Evolutionary conservation across 306 rosid genomes (phyloP).

Genomic region (Lotus japonicus): DNA sequence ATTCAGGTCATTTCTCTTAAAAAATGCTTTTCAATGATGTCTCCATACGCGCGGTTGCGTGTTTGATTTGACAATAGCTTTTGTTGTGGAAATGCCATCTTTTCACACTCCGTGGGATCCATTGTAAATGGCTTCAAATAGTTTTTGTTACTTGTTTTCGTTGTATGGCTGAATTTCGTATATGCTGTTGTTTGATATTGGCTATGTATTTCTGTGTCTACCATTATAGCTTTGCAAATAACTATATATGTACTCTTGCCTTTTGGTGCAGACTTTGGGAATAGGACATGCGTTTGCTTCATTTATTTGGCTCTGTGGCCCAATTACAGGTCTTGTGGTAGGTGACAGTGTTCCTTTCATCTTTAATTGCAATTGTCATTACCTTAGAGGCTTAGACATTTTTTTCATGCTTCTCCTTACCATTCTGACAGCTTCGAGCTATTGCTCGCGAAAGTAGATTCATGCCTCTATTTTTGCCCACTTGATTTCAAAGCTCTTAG

Average conservation of each 20-base stretch:
- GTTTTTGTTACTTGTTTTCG: not conserved
- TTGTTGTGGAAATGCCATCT: not conserved
- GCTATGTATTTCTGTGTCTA: not conserved
- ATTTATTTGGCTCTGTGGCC: constrained; percentile 99
- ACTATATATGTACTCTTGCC: not conserved
- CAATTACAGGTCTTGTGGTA: constrained; percentile 99
- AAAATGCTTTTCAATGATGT: not conserved
- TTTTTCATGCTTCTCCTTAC: not conserved
- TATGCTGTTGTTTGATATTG: not conserved
- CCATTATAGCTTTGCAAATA: constrained; percentile 10
- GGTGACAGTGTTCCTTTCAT: constrained; percentile 24
- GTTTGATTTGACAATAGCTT: constrained; percentile 7
- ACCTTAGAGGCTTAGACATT: constrained; percentile 13
- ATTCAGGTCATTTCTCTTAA: constrained; percentile 51
- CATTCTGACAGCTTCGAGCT: not conserved
- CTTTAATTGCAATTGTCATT: not conserved
- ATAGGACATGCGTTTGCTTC: constrained; percentile 97
- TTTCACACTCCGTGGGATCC: not conserved
- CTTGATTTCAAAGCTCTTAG: not conserved
- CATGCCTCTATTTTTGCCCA: not conserved
- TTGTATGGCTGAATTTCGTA: not conserved
- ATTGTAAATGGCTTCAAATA: not conserved
- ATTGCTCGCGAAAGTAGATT: not conserved
- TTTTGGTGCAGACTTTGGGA: constrained; percentile 85
- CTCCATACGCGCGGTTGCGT: not conserved